Evolutionary conservation across 805 yeast species (phyloP).

Genomic region (Cyberlindnera bimundalis): DNA sequence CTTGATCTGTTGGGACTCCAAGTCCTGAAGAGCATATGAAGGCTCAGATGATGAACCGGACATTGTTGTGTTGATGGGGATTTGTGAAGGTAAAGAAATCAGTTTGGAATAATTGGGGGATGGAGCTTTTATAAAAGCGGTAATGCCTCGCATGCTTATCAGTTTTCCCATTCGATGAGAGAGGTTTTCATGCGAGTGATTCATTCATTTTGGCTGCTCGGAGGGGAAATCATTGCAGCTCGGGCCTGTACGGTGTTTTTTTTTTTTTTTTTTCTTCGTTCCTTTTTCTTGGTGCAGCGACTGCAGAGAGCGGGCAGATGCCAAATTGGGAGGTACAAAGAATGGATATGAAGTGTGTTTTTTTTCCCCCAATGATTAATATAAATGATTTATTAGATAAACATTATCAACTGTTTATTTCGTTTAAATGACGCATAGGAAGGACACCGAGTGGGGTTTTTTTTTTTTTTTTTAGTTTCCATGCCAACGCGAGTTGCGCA

Average conservation of each 20-base stretch:
- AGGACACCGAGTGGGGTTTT: no score
- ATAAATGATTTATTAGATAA: no score
- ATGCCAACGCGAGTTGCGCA: no score
- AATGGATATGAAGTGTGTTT: no score
- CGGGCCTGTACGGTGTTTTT: neutral
- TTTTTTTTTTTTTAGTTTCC: no score
- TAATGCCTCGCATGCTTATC: slow-evolving; percentile 7
- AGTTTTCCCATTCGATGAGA: neutral
- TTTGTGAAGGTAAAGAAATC: neutral
- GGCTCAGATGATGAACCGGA: slow-evolving; percentile 2
- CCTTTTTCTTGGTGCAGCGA: neutral
- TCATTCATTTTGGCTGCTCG: neutral
- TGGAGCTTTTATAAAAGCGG: slow-evolving; percentile 1
- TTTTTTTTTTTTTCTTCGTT: neutral
- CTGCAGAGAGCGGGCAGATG: no score
- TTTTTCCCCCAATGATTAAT: no score
- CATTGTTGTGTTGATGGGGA: slow-evolving; percentile 3
- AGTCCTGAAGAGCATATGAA: slow-evolving; percentile 11
- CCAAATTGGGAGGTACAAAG: no score
- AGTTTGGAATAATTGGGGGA: neutral
- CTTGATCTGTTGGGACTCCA: slow-evolving; percentile 4
- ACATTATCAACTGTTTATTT: no score
- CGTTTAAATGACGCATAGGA: no score
- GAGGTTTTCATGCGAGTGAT: neutral
- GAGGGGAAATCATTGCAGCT: neutral